phyloP scores from a whole-genome alignment of 2,329 filamentous ascomycete genomes.

The Xylariaceae sp. region DNA sequence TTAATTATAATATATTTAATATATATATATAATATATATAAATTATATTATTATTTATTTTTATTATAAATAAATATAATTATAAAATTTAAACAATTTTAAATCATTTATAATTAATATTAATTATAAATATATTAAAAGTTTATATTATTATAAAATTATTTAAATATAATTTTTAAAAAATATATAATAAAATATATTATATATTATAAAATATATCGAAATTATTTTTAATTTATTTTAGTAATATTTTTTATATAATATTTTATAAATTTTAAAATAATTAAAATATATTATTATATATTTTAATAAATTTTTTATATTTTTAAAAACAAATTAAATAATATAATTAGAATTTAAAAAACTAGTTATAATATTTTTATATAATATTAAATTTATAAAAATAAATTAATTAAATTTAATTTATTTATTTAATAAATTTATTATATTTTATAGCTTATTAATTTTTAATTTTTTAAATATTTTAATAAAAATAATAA shows the following conservation, averaged over 20 bases:
- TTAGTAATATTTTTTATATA: no score
- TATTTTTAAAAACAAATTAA: background rate
- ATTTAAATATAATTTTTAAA: no score
- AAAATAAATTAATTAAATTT: background rate
- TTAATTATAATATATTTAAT: background rate
- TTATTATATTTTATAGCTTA: background rate
- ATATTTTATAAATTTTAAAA: no score
- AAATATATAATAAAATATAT: no score
- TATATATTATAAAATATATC: no score
- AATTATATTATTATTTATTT: background rate
- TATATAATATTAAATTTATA: background rate
- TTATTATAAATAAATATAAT: background rate
- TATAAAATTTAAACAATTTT: background rate
- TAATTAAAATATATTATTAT: background rate
- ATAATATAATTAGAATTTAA: no score
- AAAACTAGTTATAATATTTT: background rate
- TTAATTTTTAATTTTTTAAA: background rate
- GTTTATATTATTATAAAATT: no score
- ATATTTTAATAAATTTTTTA: background rate
- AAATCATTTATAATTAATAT: no score
- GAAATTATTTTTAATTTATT: no score
- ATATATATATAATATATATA: background rate
- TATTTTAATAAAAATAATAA: slow-evolving; percentile 1
- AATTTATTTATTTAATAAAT: background rate
- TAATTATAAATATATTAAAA: no score